These are phyloP conservation scores for Hansfordia pulvinata DNA, from an alignment of 2,329 filamentous ascomycete genomes.

Conservation along the genomic window DNA sequence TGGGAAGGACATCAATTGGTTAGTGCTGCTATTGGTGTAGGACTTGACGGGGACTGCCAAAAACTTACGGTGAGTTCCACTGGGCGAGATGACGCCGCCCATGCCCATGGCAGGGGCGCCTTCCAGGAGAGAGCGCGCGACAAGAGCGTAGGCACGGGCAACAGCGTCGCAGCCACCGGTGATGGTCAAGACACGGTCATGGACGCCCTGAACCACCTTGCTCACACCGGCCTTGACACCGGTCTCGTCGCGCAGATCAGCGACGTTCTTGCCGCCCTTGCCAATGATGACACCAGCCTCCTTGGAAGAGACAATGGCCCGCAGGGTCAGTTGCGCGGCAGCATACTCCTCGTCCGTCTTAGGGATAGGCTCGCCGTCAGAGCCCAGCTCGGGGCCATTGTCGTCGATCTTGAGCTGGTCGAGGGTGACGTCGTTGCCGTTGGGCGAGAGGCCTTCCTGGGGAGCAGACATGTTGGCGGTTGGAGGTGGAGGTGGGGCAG, in stretches of 20 bases:
- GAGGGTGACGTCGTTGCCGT: conserved; percentile 47
- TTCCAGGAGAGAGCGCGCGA: conserved; percentile 81
- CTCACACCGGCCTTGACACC: conserved; percentile 96
- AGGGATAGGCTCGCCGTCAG: conserved; percentile 65
- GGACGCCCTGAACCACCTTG: conserved; percentile 95
- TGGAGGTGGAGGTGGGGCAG: conserved; percentile 5
- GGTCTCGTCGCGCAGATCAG: conserved; percentile 91
- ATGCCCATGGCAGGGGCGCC: conserved; percentile 92
- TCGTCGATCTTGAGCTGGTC: conserved; percentile 56
- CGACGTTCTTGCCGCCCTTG: conserved; percentile 96
- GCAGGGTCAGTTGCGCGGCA: conserved; percentile 79
- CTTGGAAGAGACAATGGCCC: conserved; percentile 96
- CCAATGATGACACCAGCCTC: conserved; percentile 98
- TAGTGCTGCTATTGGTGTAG: conserved; percentile 8
- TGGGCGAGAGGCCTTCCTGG: conserved; percentile 42
- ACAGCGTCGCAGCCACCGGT: conserved; percentile 81
- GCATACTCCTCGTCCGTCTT: conserved; percentile 97
- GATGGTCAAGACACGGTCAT: conserved; percentile 93
- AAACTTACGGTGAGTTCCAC: conserved; percentile 84
- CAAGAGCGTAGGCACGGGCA: conserved; percentile 83
- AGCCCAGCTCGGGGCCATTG: conserved; percentile 43
- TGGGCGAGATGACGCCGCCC: conserved; percentile 77
- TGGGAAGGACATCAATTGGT: conserved; percentile 22
- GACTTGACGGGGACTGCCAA: conserved; percentile 4
- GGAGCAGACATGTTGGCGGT: conserved; percentile 41